phyloP scores from a whole-genome alignment of 371 early-diverging fungal species.

The Dinochytrium kinnereticum region DNA sequence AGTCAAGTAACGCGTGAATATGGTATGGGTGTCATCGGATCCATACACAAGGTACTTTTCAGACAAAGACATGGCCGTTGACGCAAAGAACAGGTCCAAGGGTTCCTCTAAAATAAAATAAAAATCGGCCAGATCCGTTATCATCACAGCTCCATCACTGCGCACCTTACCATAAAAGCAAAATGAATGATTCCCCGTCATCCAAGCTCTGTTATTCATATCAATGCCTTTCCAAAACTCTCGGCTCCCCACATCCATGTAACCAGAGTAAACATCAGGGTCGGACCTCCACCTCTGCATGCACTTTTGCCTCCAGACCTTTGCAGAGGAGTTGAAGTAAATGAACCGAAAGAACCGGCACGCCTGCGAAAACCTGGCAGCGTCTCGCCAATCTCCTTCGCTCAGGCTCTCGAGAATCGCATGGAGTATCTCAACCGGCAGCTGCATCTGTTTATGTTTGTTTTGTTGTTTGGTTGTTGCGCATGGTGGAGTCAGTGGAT shows the following conservation, averaged over 20 bases:
- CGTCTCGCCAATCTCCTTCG: not conserved
- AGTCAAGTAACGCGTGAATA: constrained; percentile 6
- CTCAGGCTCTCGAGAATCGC: not conserved
- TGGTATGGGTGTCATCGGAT: constrained; percentile 4
- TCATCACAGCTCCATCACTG: too few species aligned
- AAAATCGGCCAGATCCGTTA: too few species aligned
- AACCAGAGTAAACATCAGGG: not conserved
- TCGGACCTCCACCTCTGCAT: not conserved
- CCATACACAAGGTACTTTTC: not conserved
- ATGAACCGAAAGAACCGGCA: not conserved
- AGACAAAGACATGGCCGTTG: constrained; percentile 7
- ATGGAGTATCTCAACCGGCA: not conserved
- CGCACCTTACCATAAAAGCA: not conserved
- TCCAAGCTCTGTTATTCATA: not conserved
- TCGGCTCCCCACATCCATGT: not conserved
- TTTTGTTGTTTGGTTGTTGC: too few species aligned
- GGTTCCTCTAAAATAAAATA: not conserved
- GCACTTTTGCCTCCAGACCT: not conserved
- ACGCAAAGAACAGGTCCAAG: not conserved
- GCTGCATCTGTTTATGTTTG: not conserved
- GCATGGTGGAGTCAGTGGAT: too few species aligned
- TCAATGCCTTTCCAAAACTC: not conserved
- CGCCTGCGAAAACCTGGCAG: not conserved
- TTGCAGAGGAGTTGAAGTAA: not conserved
- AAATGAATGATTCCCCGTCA: not conserved